Conservation (phyloP, 192 early-diverging fungal genomes). For the Oehlia diaphana region DNA sequence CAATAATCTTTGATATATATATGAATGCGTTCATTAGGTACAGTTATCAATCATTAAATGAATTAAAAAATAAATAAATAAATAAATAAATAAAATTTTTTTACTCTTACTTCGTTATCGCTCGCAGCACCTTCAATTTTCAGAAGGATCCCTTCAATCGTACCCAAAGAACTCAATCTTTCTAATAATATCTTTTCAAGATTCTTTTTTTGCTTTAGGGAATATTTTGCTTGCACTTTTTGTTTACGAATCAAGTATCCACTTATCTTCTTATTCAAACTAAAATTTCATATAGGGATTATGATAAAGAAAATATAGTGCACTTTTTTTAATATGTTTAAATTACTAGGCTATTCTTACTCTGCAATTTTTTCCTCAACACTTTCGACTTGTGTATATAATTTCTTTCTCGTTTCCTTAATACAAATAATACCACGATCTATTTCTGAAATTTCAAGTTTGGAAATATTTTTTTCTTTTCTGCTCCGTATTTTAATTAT, state of each 20-base stretch:
- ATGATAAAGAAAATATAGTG: not conserved
- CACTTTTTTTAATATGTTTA: too few species aligned
- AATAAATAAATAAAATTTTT: not conserved
- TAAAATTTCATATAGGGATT: not conserved
- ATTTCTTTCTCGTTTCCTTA: constrained; percentile 47
- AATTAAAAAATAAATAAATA: constrained; percentile 2
- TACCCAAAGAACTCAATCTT: constrained; percentile 56
- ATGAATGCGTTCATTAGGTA: not conserved
- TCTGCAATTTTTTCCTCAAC: constrained; percentile 54
- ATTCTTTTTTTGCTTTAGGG: constrained; percentile 54
- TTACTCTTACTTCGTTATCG: constrained; percentile 54
- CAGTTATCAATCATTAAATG: not conserved
- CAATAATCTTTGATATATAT: constrained; percentile 45
- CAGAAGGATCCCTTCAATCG: constrained; percentile 59
- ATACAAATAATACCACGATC: constrained; percentile 63
- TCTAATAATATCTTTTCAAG: constrained; percentile 56
- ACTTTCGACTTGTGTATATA: constrained; percentile 58
- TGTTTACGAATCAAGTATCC: constrained; percentile 45
- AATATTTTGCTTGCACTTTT: constrained; percentile 53
- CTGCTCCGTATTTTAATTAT: constrained; percentile 38
- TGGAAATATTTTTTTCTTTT: constrained; percentile 29
- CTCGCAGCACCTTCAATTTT: constrained; percentile 65
- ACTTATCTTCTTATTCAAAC: constrained; percentile 34
- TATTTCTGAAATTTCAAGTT: constrained; percentile 47
- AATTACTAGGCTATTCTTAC: constrained; percentile 37